Conservation (phyloP, 129 eudicot species). For the Centella asiatica region DNA sequence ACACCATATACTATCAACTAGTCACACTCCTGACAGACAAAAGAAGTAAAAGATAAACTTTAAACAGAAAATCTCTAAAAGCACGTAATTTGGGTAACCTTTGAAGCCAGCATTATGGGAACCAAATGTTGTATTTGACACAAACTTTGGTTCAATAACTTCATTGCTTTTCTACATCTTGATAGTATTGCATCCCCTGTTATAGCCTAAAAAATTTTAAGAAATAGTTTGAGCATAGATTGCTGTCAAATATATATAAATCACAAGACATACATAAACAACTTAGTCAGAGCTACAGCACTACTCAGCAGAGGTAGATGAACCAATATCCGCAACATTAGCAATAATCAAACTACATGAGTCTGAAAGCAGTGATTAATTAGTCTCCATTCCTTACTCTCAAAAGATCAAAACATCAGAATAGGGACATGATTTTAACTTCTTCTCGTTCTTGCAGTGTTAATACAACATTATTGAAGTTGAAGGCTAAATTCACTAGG, state of each 20-base stretch:
- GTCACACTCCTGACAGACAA: neutral
- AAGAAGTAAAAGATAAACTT: neutral
- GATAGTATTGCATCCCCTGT: conserved; percentile 52
- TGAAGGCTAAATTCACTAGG: too few species aligned
- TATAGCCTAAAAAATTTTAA: conserved; percentile 49
- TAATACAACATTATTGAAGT: neutral
- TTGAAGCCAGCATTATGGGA: conserved; percentile 50
- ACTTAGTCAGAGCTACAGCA: neutral
- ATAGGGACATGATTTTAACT: neutral
- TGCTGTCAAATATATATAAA: too few species aligned
- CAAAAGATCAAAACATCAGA: neutral
- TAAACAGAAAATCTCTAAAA: neutral
- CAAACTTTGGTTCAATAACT: conserved; percentile 44
- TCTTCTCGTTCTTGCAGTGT: neutral
- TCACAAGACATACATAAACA: neutral
- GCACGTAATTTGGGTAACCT: conserved; percentile 39
- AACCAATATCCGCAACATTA: neutral
- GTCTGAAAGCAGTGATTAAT: too few species aligned
- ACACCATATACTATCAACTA: neutral
- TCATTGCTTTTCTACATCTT: conserved; percentile 55
- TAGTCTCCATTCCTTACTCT: neutral
- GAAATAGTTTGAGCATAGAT: neutral
- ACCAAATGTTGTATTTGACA: conserved; percentile 63
- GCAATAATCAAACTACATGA: too few species aligned
- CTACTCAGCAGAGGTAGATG: neutral